Base-by-base conservation (phyloP, 2,329 filamentous ascomycete genomes). In the Neonectria sp. region DNA sequence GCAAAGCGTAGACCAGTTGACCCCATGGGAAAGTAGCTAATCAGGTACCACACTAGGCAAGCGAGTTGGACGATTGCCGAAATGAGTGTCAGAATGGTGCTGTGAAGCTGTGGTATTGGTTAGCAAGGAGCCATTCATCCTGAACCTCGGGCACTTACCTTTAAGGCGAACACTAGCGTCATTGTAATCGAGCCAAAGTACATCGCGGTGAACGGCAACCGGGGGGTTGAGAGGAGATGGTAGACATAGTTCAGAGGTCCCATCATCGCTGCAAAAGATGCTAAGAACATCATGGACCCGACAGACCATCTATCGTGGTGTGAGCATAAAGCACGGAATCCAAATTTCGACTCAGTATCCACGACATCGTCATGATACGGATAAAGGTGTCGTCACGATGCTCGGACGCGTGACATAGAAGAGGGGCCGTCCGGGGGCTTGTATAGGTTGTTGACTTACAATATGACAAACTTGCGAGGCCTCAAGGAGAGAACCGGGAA, bases 11-110 rank as follows among this genome's bases (percentile, higher is more conserved):
- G 84, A 48, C 96, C 94, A 62, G 92, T 93, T 64, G 93, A 93
- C 46, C 96, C 96, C 95, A 98, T 97, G 29, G 96, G 96, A 77
- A 98, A 98, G 82, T 99, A 99, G 82, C 94, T 97, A 81, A 98
- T 91, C 53, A 98, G 87, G 83, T 98, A 98, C 95, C 95, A 98
- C 53, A 94, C 72, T 71, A 98, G 85, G 70, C 92, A 93, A 60
- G 91, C 91, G 61, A 98, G 86, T 80, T 99, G 96, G 73, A 95
- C 84, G 67, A 98, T 87, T 68, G 94, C 91, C 25, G 95, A 93
- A 70, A 98, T 84, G 61, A 98, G 86, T 17, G 96, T 98, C 71
- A 98, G 89, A 69, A 97, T 83, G 46, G 93, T 95, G 79, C 88
- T 95, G 79, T 92, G 92, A 72, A 97, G 90, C 95, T 97, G 76